Percentiles rank a stretch among this genome's conserved stretches.
These are phyloP conservation scores for Lentinula sp. DNA, from an alignment of 768 basidiomycete species.

Conservation along the genomic window DNA sequence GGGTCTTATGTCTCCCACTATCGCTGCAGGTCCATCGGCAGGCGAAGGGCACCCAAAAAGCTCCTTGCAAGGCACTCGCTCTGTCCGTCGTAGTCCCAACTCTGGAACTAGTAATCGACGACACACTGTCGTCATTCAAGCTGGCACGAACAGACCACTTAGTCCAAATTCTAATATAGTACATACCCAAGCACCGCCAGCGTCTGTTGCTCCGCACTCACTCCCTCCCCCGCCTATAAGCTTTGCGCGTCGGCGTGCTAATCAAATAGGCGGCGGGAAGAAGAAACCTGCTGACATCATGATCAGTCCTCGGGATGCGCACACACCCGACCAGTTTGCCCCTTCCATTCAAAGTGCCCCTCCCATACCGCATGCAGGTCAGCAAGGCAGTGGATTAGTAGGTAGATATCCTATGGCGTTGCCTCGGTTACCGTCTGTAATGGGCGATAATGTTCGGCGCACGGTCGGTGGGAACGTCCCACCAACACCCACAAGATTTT, in stretches of 20 bases:
- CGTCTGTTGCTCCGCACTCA: conserved; percentile 27
- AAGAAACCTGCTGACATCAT: conserved; percentile 78
- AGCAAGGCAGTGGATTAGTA: conserved; percentile 33
- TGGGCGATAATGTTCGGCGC: conserved; percentile 40
- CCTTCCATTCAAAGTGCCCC: conserved; percentile 77
- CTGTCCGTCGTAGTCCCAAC: conserved; percentile 34
- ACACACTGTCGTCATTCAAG: conserved; percentile 17
- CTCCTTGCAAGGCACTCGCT: conserved; percentile 17
- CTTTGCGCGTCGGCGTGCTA: conserved; percentile 70
- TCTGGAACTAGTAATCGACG: conserved; percentile 20
- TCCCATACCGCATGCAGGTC: conserved; percentile 47
- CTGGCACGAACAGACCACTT: conserved; percentile 22
- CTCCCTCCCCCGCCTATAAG: conserved; percentile 69
- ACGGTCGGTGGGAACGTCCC: conserved; percentile 59
- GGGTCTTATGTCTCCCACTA: conserved; percentile 28
- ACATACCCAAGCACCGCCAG: conserved; percentile 19
- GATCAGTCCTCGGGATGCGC: conserved; percentile 63
- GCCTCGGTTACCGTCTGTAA: conserved; percentile 54
- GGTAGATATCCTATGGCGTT: conserved; percentile 57
- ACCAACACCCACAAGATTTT: conserved; percentile 64
- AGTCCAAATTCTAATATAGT: conserved; percentile 23
- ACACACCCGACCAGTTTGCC: conserved; percentile 47
- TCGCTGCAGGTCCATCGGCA: conserved; percentile 18
- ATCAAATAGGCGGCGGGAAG: conserved; percentile 47
- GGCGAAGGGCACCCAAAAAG: conserved; percentile 19